Evolutionary conservation across 257 asterid genomes (phyloP).

Genomic region (Jacaranda mimosifolia): DNA sequence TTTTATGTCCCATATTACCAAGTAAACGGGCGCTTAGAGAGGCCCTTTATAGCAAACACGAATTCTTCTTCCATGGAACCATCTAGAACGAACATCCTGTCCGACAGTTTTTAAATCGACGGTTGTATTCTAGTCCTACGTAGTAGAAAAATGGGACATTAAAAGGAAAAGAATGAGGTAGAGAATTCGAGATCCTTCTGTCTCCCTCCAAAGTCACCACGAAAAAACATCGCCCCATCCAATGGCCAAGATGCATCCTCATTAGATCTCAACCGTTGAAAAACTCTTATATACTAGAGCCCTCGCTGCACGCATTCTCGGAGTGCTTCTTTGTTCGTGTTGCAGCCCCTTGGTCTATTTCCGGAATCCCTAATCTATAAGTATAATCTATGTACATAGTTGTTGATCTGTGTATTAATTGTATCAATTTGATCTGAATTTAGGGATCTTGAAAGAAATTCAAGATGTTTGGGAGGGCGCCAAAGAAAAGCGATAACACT

Average conservation of each 20-base stretch:
- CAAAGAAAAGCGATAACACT: constrained; percentile 58
- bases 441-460: background rate
- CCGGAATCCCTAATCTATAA: background rate
- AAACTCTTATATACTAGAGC: background rate
- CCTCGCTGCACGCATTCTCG: background rate
- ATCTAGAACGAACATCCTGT: constrained; percentile 11
- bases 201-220: background rate
- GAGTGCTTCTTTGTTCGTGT: background rate
- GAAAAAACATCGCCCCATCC: constrained; percentile 7
- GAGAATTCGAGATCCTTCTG: constrained; percentile 41
- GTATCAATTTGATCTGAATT: background rate
- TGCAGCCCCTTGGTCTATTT: background rate
- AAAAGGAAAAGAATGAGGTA: background rate
- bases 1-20: too few species aligned
- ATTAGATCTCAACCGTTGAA: constrained; percentile 27
- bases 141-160: too few species aligned
- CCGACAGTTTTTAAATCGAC: background rate
- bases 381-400: background rate
- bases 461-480: constrained; percentile 60
- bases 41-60: background rate
- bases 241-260: constrained; percentile 23
- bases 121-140: too few species aligned
- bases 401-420: constrained; percentile 15
- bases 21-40: too few species aligned
- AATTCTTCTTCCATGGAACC: background rate